Base-by-base conservation (phyloP, 2,329 filamentous ascomycete species). In the Thermoascus crustaceus region DNA sequence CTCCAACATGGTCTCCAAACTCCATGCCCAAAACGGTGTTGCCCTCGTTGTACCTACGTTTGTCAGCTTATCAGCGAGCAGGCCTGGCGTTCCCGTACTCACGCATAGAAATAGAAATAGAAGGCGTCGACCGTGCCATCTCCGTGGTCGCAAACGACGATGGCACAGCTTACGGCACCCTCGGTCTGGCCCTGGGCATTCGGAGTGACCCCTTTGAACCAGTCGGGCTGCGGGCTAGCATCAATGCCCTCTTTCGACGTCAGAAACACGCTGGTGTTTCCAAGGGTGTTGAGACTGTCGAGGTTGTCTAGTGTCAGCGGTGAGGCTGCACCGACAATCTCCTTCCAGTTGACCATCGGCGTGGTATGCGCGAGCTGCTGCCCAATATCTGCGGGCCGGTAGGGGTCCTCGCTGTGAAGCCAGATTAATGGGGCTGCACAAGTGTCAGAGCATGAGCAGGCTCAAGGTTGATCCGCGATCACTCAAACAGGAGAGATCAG, bases 91-190 rank as follows among this genome's bases (percentile, higher is more conserved):
- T 5, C 7, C 5, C 11, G 9, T 17, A 50, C 57, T 48, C 26
- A 70, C 55, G 72, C 67, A 47, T 75, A 76, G 46, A 78, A 79
- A 48, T 76, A 78, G 52, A 78, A 74, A 55, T 78, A 80, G 48
- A 78, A 80, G 0, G 68, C 75, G 57, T 80, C 74, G 2, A 78
- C 56, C 3, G 60, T 63, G 16, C 64, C 56, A 34, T 67, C 58
- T 0, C 68, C 71, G 40, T 77, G 75, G 44, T 78, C 67, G 37
- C 69, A 72, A 4, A 78, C 66, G 13, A 83, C 70, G 20, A 82
- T 67, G 0, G 66, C 64, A 23, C 66, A 66, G 4, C 68, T 68
- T 3, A 66, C 63, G 2, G 71, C 71, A 23, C 64, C 60, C 1
- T 64, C 53, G 0, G 71, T 78, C 37, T 68, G 65, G 5, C 75